These are phyloP conservation scores for Apiospora pterosperma DNA, from an alignment of 2,329 filamentous ascomycete genomes.

Conservation along the genomic window DNA sequence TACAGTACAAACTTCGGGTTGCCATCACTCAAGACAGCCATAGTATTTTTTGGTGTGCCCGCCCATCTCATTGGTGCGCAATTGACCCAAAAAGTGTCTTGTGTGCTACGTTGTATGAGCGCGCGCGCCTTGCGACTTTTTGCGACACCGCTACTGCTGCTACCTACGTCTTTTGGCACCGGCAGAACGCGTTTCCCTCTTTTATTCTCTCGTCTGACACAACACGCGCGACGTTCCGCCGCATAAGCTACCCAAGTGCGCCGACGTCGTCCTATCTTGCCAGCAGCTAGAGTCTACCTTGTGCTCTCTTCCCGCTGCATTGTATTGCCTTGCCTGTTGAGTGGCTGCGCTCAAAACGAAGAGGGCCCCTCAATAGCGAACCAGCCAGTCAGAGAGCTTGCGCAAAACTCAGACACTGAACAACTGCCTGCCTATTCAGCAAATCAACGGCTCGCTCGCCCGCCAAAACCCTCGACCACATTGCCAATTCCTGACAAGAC, in stretches of 20 bases:
- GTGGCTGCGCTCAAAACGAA: background rate
- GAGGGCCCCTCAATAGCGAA: slow-evolving; percentile 16
- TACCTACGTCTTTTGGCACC: background rate
- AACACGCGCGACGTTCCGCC: background rate
- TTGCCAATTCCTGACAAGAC: slow-evolving; percentile 35
- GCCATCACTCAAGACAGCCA: background rate
- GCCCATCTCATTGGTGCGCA: slow-evolving; percentile 1
- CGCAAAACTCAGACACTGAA: slow-evolving; percentile 24
- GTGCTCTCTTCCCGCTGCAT: background rate
- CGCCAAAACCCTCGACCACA: slow-evolving; percentile 33
- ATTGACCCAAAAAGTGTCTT: background rate
- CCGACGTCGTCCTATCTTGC: background rate
- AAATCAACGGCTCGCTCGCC: slow-evolving; percentile 49
- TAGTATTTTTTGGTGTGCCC: background rate
- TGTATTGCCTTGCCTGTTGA: background rate
- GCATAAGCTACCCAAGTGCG: background rate
- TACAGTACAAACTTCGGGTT: background rate
- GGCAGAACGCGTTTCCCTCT: background rate
- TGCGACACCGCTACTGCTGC: slow-evolving; percentile 2
- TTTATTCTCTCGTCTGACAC: background rate
- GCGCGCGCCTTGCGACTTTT: background rate
- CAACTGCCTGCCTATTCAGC: slow-evolving; percentile 29
- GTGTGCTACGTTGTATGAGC: background rate
- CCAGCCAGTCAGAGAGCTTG: slow-evolving; percentile 29
- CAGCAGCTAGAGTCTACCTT: background rate